These are phyloP conservation scores for Mucor velutinosus DNA, from an alignment of 371 early-diverging fungal genomes.

Conservation along the genomic window DNA sequence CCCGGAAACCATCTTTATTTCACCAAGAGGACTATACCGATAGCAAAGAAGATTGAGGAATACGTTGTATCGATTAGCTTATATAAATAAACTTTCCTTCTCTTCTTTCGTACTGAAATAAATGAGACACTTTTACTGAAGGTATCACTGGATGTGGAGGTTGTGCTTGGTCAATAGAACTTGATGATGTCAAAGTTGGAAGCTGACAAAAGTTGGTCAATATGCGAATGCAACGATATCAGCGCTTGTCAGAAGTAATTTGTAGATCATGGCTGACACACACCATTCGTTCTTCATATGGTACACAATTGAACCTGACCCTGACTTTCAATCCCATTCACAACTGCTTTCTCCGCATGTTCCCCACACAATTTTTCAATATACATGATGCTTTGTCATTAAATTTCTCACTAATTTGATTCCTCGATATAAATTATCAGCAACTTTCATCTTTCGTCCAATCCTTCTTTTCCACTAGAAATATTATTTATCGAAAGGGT, in stretches of 20 bases:
- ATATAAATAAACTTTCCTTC: no score
- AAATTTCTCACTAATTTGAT: slow-evolving; percentile 8
- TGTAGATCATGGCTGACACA: not conserved
- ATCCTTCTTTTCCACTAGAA: not conserved
- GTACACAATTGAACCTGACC: not conserved
- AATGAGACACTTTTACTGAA: no score
- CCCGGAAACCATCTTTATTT: no score
- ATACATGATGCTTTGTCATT: not conserved
- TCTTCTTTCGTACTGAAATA: no score
- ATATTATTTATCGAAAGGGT: not conserved
- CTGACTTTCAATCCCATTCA: not conserved
- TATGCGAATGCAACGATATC: not conserved
- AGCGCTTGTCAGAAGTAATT: not conserved
- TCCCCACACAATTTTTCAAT: not conserved
- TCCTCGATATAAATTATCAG: not conserved
- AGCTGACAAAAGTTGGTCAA: not conserved
- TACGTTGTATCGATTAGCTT: no score
- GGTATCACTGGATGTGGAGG: no score
- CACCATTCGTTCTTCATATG: no score
- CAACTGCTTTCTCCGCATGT: not conserved
- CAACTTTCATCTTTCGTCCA: not conserved
- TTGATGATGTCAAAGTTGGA: not conserved
- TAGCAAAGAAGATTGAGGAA: no score
- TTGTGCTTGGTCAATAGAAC: no score
- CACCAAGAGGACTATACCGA: no score